Base-by-base conservation (phyloP, 345 rosid species). In the Chamaenerion angustifolium region DNA sequence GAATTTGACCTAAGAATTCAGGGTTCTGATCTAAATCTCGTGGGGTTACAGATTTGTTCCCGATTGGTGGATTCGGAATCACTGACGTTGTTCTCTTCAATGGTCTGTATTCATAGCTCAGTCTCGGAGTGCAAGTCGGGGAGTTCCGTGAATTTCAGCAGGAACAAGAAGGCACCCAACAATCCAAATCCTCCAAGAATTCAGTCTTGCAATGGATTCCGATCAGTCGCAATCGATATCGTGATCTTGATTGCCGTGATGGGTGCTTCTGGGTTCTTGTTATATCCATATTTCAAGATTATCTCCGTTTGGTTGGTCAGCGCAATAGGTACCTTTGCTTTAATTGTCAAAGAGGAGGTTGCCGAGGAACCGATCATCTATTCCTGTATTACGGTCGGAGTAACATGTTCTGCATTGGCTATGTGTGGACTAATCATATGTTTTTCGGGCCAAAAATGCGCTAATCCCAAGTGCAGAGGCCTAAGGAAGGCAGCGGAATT, bases 401-500 rank as follows among this genome's bases (percentile, higher is more conserved):
- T 83, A 17, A 72, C 65, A 0, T 81, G 71, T 52, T 87, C 82
- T 17, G 82, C 74, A 0, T 46, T 83, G 10, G 77, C 83, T 53
- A 73, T 75, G 18, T 85, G 89, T 82, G 58, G 66, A 45, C 65
- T 81, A 42, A 64, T 89, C 41, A 25, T 74, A 21, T 79, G 76
- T 49, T 49, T 49, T 50, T 72, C 82, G 5, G 75, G 76, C 21
- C 69, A 76, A 64, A 83, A 62, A 70, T 90, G 98, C 31, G 80
- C 82, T 61, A 79, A 83, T 15, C 84, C 86, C 0, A 71, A 69
- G 11, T 90, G 95, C 43, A 77, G 72, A 69, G 97, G 97, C 1
- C 74, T 85, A 47, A 79, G 85, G 62, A 83, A 77, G 57, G 93
- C 72, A 0, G 81, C 82, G 0, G 94, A 89, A 66, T 89, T 89